Conservation (phyloP, 2,329 filamentous ascomycete genomes). For the Aureobasidium sp. region DNA sequence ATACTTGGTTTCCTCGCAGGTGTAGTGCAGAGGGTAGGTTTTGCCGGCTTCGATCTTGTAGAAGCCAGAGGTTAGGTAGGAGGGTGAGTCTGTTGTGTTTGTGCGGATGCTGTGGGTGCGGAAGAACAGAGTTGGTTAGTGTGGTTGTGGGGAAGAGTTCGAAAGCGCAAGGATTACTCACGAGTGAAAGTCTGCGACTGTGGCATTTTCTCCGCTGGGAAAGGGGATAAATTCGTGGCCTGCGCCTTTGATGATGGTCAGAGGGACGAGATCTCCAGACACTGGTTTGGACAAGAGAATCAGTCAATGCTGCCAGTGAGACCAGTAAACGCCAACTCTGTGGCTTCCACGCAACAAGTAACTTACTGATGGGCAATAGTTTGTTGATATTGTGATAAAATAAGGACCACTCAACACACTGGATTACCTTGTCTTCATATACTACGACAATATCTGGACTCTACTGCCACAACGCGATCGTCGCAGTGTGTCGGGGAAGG, state of each 20-base stretch:
- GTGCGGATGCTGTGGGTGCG: conserved; percentile 17
- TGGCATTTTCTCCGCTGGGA: conserved; percentile 18
- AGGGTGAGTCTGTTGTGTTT: conserved; percentile 16
- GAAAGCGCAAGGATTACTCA: background rate
- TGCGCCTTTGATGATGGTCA: conserved; percentile 22
- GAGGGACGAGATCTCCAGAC: conserved; percentile 17
- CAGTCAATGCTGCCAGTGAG: background rate
- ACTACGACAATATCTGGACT: background rate
- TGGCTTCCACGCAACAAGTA: no score
- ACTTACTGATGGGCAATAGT: background rate
- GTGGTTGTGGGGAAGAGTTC: no score
- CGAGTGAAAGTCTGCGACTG: conserved; percentile 21
- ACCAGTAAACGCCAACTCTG: no score
- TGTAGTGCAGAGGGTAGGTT: conserved; percentile 16
- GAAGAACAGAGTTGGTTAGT: no score
- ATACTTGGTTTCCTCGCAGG: conserved; percentile 21
- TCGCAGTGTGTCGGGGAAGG: background rate
- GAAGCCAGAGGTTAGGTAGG: conserved; percentile 21
- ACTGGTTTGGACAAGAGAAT: background rate
- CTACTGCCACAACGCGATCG: background rate
- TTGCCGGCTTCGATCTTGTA: conserved; percentile 21
- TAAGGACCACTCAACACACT: background rate
- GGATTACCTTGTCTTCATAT: background rate
- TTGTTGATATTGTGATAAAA: background rate
- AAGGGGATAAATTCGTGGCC: conserved; percentile 20